Base-by-base conservation (phyloP, 2,329 filamentous ascomycete genomes). In the Tothia fuscella region DNA sequence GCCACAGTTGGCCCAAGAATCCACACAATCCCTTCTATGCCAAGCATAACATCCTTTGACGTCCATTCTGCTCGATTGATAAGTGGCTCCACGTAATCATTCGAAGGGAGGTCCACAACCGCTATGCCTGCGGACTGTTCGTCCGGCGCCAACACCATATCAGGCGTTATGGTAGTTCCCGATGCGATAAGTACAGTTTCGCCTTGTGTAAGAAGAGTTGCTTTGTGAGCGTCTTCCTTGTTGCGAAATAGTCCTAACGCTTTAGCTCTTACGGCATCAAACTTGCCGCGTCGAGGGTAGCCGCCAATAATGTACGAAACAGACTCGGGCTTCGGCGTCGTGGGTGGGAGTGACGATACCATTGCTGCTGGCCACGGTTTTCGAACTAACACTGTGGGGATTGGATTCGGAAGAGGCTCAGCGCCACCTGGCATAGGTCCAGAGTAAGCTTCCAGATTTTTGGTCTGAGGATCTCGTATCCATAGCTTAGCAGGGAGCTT, bases 301-400 rank as follows among this genome's bases (percentile, higher is more conserved):
- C 76, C 77, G 50, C 85, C 83, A 55, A 93, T 72, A 44, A 98
- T 80, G 59, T 98, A 98, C 44, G 82, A 93, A 50, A 95, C 66
- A 5, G 85, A 79, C 35, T 79, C 76, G 21, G 67, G 65, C 1
- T 75, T 75, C 4, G 79, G 80, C 16, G 67, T 63, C 0, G 84
- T 83, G 0, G 67, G 68, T 0, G 91, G 91, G 2, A 96, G 68
- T 12, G 59, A 62, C 13, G 71, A 56, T 9, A 87, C 64, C 43
- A 70, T 60, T 4, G 81, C 75, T 13, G 75, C 82, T 9, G 85
- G 85, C 86, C 86, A 93, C 2, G 85, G 84, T 49, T 74, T 73
- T 12, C 84, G 74, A 4, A 85, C 76, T 20, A 86, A 64, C 0
- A 93, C 85, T 4, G 68, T 78, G 40, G 83, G 73, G 53, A 87